Evolutionary conservation across 257 asterid species (phyloP), one percentile per base, ranked within the genome.

Genomic region (Solanum lignicaule): DNA sequence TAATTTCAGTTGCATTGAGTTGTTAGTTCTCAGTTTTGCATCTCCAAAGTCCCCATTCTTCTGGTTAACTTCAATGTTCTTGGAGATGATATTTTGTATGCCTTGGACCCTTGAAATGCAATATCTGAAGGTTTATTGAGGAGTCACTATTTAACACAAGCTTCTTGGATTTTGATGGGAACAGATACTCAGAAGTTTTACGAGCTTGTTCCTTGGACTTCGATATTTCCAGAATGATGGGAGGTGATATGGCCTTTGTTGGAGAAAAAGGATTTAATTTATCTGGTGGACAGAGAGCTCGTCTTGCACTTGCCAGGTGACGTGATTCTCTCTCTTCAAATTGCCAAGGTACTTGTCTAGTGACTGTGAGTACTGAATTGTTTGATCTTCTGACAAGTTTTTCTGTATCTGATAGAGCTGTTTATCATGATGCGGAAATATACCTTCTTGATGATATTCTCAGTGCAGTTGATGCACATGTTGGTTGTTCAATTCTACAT

Each of bases 391-490:
- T 87, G 81, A 86, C 21, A 68, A 71, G n/a, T 62, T 41, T 33
- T 46, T 72, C 83, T 84, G 73, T 41, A 65, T 69, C 86, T 58
- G 89, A 83, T 95, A 97, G 99, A 92, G 98, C 99, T 85, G 87
- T 97, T 88, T 97, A 95, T 89, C 95, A 90, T 68, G 94, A 90
- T 86, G 90, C 96, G 5, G 94, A 97, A 73, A 87, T 89, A 86
- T 93, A 92, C 93, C 91, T 97, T 89, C 98, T 97, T 66, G 99
- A 97, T 86, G 98, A 97, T 90, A 94, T 97, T 87, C 95, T 97
- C 91, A 95, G 99, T 93, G 98, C 99, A 35, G 99, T 95, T 73
- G 99, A 97, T 90, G 98, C 98, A 75, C 99, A 97, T 88, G 99
- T 97, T 89, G 98, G 98, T 87, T 90, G 90, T 87, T 91, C 94